These are phyloP conservation scores for Candida tropicalis DNA, from an alignment of 1,139 yeast genomes.

Conservation along the genomic window DNA sequence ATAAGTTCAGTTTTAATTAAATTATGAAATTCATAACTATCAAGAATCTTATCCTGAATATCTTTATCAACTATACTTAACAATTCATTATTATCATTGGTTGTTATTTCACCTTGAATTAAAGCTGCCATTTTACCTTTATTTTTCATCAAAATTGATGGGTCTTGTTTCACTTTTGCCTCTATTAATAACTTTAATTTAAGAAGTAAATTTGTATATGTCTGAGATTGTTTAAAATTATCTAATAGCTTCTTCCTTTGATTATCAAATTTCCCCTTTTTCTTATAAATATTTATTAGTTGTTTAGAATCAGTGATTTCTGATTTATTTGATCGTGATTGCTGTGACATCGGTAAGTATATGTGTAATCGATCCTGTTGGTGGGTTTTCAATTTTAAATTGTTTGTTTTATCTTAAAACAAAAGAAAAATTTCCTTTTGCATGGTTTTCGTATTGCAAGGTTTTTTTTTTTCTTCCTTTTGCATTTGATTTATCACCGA, in stretches of 20 bases:
- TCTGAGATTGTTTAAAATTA: constrained; percentile 46
- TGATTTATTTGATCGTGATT: constrained; percentile 4
- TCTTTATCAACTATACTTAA: constrained; percentile 48
- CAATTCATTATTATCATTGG: constrained; percentile 17
- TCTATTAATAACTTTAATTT: constrained; percentile 50
- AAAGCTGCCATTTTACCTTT: constrained; percentile 56
- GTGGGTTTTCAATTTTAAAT: background rate
- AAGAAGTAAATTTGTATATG: constrained; percentile 43
- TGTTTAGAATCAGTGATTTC: constrained; percentile 37
- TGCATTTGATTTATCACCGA: background rate
- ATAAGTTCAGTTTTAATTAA: constrained; percentile 35
- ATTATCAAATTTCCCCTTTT: constrained; percentile 52
- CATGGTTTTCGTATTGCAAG: background rate
- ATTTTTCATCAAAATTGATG: constrained; percentile 50
- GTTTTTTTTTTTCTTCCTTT: background rate
- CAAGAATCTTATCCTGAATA: constrained; percentile 49
- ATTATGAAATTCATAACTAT: constrained; percentile 44
- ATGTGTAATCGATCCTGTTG: too few species aligned
- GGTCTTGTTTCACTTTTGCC: constrained; percentile 50
- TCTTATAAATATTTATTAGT: constrained; percentile 48
- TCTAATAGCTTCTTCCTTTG: constrained; percentile 47
- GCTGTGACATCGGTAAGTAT: background rate
- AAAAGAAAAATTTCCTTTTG: too few species aligned
- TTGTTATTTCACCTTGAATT: constrained; percentile 51
- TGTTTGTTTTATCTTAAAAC: background rate